phyloP scores from a whole-genome alignment of 1,284 basidiomycete species.

The Neonothopanus nambi region DNA sequence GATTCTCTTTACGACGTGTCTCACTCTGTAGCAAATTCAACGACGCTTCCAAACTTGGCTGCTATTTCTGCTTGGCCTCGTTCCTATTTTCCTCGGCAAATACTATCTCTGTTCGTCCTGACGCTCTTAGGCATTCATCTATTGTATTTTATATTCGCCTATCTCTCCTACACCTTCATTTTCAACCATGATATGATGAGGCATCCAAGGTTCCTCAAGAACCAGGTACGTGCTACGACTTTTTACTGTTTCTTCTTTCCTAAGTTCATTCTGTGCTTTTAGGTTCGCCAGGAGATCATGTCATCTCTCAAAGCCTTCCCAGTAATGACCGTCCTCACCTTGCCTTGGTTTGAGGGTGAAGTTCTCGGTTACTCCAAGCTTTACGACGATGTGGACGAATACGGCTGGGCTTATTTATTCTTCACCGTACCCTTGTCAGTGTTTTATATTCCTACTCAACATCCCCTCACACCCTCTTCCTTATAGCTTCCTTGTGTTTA shows the following conservation, averaged over 20 bases:
- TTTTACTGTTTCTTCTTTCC: no score
- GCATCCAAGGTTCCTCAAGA: slow-evolving; percentile 91
- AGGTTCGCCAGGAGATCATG: slow-evolving; percentile 78
- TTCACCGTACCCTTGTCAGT: slow-evolving; percentile 66
- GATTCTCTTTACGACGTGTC: slow-evolving; percentile 29
- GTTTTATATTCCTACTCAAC: not conserved
- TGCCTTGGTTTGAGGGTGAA: slow-evolving; percentile 95
- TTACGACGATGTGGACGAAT: slow-evolving; percentile 77
- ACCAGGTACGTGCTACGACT: slow-evolving; percentile 53
- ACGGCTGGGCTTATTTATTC: slow-evolving; percentile 67
- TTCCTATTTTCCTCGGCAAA: slow-evolving; percentile 78
- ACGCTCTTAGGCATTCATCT: slow-evolving; percentile 81
- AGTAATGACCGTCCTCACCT: slow-evolving; percentile 75
- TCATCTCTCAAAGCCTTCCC: slow-evolving; percentile 81
- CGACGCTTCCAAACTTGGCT: slow-evolving; percentile 20
- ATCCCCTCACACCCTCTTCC: slow-evolving; percentile 7
- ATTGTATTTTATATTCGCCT: slow-evolving; percentile 88
- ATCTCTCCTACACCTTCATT: slow-evolving; percentile 81
- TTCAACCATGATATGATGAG: slow-evolving; percentile 98
- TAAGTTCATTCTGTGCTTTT: no score
- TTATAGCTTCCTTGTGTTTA: slow-evolving; percentile 82
- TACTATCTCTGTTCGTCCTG: slow-evolving; percentile 72
- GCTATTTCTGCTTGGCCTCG: slow-evolving; percentile 74
- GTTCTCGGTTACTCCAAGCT: slow-evolving; percentile 84
- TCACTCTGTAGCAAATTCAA: slow-evolving; percentile 24